phyloP scores from a whole-genome alignment of 208 protist species.

The Trypanosoma lewisi region DNA sequence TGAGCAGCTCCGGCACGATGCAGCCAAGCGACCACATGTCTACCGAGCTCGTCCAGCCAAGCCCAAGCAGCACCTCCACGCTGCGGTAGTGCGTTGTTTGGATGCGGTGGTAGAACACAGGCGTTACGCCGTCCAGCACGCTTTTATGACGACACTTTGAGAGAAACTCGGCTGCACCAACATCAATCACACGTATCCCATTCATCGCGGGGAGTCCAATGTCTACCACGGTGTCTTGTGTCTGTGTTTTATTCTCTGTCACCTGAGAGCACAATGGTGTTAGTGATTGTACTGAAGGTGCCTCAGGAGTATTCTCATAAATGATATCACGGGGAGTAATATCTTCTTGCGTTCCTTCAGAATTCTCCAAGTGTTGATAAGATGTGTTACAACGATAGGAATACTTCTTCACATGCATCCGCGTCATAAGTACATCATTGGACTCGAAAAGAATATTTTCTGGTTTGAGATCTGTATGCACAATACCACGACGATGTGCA shows the following conservation, averaged over 20 bases:
- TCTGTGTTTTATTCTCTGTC: background rate
- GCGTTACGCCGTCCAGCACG: constrained; percentile 38
- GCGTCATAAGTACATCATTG: constrained; percentile 34
- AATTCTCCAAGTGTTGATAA: background rate
- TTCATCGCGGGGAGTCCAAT: constrained; percentile 57
- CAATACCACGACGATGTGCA: constrained; percentile 56
- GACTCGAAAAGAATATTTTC: constrained; percentile 86
- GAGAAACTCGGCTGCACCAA: constrained; percentile 64
- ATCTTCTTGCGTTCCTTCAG: background rate
- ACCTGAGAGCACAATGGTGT: background rate
- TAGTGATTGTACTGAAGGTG: background rate
- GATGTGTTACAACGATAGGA: background rate
- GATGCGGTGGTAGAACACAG: constrained; percentile 66
- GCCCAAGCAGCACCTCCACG: constrained; percentile 72
- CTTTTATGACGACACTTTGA: constrained; percentile 21
- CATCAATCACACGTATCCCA: constrained; percentile 71
- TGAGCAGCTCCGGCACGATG: constrained; percentile 80
- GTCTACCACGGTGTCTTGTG: constrained; percentile 30
- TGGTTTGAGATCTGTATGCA: constrained; percentile 86
- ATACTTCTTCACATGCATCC: constrained; percentile 24
- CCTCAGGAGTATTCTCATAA: too few species aligned
- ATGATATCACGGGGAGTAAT: background rate
- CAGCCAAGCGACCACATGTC: constrained; percentile 84
- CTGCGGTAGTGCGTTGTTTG: constrained; percentile 82
- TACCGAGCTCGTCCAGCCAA: constrained; percentile 62